Percentiles rank a stretch among this genome's conserved stretches.
phyloP scores from a whole-genome alignment of 169 alveolate genomes.

The Cryptosporidium canis region DNA sequence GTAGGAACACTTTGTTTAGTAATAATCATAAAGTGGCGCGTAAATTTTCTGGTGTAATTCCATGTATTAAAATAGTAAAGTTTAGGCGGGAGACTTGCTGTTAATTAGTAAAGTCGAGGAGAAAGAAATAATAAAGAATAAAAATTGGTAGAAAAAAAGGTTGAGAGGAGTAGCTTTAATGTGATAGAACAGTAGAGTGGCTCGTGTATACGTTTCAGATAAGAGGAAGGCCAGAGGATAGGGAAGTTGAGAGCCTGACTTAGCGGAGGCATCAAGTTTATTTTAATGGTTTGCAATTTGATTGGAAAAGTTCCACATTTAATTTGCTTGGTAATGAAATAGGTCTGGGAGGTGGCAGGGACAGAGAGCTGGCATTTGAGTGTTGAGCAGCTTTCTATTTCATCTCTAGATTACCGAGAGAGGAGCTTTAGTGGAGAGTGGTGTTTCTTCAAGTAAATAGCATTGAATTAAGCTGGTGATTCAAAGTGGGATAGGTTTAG shows the following conservation, averaged over 20 bases:
- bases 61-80: neutral
- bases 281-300: neutral
- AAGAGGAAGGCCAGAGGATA: too few species aligned
- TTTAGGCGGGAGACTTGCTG: conserved; percentile 12
- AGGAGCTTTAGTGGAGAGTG: neutral
- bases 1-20: neutral
- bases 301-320: neutral
- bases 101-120: neutral
- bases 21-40: neutral
- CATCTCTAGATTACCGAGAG: too few species aligned
- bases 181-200: neutral
- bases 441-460: neutral
- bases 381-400: too few species aligned
- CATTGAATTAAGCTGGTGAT: neutral
- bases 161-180: neutral
- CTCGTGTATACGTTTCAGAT: neutral
- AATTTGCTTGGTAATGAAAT: neutral
- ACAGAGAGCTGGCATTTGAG: too few species aligned
- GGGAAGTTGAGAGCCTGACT: too few species aligned
- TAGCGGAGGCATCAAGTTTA: too few species aligned
- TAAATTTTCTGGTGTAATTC: neutral
- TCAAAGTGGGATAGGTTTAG: neutral
- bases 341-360: neutral
- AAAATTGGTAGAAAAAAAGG: neutral
- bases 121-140: neutral